phyloP scores from a whole-genome alignment of 495 filamentous ascomycete genomes.

The Aspergillus campestris region DNA sequence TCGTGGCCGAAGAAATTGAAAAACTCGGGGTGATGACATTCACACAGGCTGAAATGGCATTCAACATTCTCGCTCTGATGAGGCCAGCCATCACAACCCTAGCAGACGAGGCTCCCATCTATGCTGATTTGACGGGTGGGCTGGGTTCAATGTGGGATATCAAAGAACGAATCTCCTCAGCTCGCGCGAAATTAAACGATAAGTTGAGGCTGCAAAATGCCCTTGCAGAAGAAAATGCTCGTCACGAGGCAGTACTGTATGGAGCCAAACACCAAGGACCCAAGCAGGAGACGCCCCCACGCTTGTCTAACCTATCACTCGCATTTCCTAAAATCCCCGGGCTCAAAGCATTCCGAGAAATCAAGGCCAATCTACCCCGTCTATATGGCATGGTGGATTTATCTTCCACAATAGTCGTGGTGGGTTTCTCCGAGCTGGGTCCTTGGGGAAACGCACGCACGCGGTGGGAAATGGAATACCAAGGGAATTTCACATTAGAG shows the following conservation, averaged over 20 bases:
- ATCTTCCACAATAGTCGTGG: conserved; percentile 92
- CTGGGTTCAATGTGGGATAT: conserved; percentile 13
- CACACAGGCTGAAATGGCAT: conserved; percentile 99
- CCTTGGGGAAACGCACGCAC: conserved; percentile 98
- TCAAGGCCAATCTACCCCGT: conserved; percentile 16
- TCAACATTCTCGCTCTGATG: conserved; percentile 96
- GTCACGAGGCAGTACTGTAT: conserved; percentile 26
- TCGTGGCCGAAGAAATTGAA: conserved; percentile 92
- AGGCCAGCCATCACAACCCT: conserved; percentile 81
- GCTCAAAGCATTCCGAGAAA: conserved; percentile 66
- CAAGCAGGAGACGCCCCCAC: neutral
- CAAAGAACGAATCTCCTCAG: conserved; percentile 36
- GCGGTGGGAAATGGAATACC: conserved; percentile 97
- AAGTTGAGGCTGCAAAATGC: conserved; percentile 47
- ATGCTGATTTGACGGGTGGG: conserved; percentile 19
- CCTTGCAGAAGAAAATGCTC: conserved; percentile 8
- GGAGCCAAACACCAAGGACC: conserved; percentile 81
- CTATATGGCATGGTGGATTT: conserved; percentile 97
- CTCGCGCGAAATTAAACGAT: conserved; percentile 74
- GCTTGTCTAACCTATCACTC: conserved; percentile 92
- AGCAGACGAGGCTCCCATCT: conserved; percentile 40
- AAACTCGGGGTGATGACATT: conserved; percentile 94
- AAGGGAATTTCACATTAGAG: conserved; percentile 94
- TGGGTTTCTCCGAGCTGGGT: conserved; percentile 91
- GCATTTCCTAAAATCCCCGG: conserved; percentile 81